A percentile compares a stretch with the other conserved stretches of the same genome.
Conservation (phyloP, 306 rosid species). For the Echinosophora koreensis region DNA sequence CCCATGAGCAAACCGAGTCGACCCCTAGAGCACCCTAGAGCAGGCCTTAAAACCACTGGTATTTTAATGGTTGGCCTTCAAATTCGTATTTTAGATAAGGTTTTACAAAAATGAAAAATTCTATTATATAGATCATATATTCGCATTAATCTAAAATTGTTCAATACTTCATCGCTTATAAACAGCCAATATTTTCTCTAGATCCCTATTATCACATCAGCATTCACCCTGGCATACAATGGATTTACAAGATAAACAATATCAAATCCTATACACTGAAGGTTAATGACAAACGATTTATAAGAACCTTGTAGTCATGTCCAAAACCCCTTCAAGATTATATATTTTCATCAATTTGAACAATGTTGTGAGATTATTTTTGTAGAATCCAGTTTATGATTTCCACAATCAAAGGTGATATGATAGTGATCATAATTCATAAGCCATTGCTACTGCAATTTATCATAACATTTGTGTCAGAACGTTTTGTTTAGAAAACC, state of each 20-base stretch:
- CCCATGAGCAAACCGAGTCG: no score
- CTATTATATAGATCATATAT: no score
- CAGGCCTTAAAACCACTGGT: no score
- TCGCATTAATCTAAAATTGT: no score
- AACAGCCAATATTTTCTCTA: neutral
- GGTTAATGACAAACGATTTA: neutral
- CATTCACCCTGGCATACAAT: neutral
- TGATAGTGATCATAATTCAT: neutral
- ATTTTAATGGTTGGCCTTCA: no score
- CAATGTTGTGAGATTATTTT: neutral
- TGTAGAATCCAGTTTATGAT: neutral
- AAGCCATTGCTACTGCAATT: neutral
- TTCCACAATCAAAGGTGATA: neutral
- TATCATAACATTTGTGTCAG: no score
- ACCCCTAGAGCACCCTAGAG: no score
- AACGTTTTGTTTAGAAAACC: neutral
- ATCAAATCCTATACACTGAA: neutral
- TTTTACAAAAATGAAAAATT: no score
- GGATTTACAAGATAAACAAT: neutral
- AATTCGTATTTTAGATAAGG: no score
- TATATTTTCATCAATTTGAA: neutral
- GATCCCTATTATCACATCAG: neutral
- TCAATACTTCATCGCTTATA: neutral
- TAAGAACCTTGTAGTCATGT: neutral
- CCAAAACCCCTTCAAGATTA: neutral